Evolutionary conservation across 2,329 filamentous ascomycete genomes (phyloP), one percentile per base, ranked within the genome.

Genomic region (Amauroascus niger): DNA sequence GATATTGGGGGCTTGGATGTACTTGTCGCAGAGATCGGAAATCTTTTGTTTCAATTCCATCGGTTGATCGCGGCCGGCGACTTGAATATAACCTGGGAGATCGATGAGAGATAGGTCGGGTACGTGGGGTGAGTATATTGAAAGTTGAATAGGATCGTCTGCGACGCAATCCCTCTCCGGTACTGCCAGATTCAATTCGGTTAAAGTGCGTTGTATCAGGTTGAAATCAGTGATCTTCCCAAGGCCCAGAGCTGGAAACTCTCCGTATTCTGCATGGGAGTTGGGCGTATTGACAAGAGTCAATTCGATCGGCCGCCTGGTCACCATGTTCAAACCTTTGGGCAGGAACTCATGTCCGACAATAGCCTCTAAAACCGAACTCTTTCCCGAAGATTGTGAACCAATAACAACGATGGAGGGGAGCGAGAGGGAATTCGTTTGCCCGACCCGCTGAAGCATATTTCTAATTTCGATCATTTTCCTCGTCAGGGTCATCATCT

Each of bases 381-480:
- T 97, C 74, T 98, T 98, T 39, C 93, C 93, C 0, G 93, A 97
- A 0, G 93, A 98, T 67, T 98, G 93, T 1, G 93, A 98, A 22
- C 93, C 93, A 62, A 98, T 96, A 35, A 98, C 93, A n/a, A 98
- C 93, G 55, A 98, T 98, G 0, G 94, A 97, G 0, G 93, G 93
- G 20, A 98, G 74, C 1, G 87, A 91, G 58, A 98, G 75, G 2
- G 87, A 82, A 59, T 86, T 88, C 0, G 90, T 94, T 73, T 98
- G 91, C 32, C 90, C 94, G 45, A 98, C 87, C 24, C 84, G 88
- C 65, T 94, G 87, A 22, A 98, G 77, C 54, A 98, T 88, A 61
- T 84, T 90, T 61, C 94, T 79, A 54, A 98, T 97, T 74, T 98
- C 93, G 64, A 98, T 98, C 93, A 98, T 98, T 74, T 97, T 97